Base-by-base conservation (phyloP, 1,284 basidiomycete genomes). In the Pseudozyma flocculosa region DNA sequence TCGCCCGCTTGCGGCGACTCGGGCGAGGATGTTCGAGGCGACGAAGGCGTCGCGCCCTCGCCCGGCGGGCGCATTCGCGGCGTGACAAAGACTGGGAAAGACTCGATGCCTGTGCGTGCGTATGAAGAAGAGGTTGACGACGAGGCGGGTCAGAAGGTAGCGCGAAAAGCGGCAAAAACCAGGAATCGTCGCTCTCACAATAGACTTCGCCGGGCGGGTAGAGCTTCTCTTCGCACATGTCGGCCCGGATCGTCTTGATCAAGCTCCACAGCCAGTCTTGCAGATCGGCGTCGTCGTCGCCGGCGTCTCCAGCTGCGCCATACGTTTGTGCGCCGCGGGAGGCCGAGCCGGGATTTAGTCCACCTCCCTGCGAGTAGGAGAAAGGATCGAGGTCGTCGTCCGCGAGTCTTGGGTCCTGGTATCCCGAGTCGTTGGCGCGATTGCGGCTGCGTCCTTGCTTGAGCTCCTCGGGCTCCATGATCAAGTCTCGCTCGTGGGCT, bases 231-330 rank as follows among this genome's bases (percentile, higher is more conserved):
- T 59, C 50, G 21, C 53, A 43, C 66, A 72, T 72, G 38, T 61
- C 59, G 40, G 71, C 71, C 24, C 71, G 57, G 48, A 73, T 70
- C 45, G 71, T 73, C 48, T 73, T 72, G 58, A 73, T 72, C 17
- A 73, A 43, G 23, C 52, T 55, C 71, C 71, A 73, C 1, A 73
- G 55, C 71, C 71, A 73, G 40, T 73, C 70, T 2, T 54, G 48
- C 9, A 67, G 34, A 11, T 61, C 57, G 4, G 24, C 41, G 14
- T 72, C 70, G 2, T n/a, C n/a, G n/a, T n/a, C n/a, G n/a, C n/a
- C n/a, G n/a, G 39, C 39, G 4, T 11, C 39, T 18, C 32, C 32
- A 13, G 7, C 15, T 17, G 4, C 32, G 8, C 32, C 32, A 34
- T 11, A n/a, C n/a, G n/a, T n/a, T n/a, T n/a, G n/a, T n/a, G n/a